A percentile compares a stretch with the other conserved stretches of the same genome.
Evolutionary conservation across 2,329 filamentous ascomycete species (phyloP).

Genomic region (Zalaria obscura): DNA sequence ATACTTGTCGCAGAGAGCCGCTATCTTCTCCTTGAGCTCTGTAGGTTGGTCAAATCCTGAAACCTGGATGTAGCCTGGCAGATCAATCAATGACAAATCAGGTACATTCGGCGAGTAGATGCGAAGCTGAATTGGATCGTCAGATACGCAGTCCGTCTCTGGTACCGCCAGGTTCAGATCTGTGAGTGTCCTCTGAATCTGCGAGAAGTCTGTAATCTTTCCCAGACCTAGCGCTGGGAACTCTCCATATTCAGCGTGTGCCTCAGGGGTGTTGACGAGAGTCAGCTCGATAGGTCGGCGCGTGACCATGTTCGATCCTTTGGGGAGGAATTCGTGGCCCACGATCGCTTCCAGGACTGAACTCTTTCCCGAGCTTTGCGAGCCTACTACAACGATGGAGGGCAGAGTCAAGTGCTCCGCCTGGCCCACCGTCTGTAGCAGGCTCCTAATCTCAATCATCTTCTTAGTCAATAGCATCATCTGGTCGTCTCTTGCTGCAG

Average conservation of each 20-base stretch:
- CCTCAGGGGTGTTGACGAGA: constrained; percentile 83
- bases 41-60: constrained; percentile 79
- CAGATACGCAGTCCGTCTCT: constrained; percentile 79
- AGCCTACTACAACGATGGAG: constrained; percentile 98
- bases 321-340: constrained; percentile 92
- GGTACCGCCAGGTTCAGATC: constrained; percentile 91
- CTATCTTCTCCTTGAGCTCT: constrained; percentile 88
- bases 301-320: constrained; percentile 98
- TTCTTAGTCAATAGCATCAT: constrained; percentile 99
- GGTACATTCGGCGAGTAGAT: constrained; percentile 94
- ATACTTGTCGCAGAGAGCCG: constrained; percentile 94
- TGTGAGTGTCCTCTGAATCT: constrained; percentile 85
- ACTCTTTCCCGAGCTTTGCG: constrained; percentile 95
- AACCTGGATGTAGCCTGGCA: constrained; percentile 96
- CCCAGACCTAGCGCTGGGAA: constrained; percentile 84
- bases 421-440: constrained; percentile 83
- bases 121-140: constrained; percentile 89
- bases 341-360: constrained; percentile 95
- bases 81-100: constrained; percentile 86
- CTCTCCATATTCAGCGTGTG: constrained; percentile 81
- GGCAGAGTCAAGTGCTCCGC: constrained; percentile 77
- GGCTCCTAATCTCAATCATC: constrained; percentile 96
- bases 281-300: constrained; percentile 90
- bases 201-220: constrained; percentile 80
- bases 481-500: constrained; percentile 76